A percentile compares a stretch with the other conserved stretches of the same genome.
phyloP scores from a whole-genome alignment of 768 basidiomycete species.

The Tulasnella sp. region DNA sequence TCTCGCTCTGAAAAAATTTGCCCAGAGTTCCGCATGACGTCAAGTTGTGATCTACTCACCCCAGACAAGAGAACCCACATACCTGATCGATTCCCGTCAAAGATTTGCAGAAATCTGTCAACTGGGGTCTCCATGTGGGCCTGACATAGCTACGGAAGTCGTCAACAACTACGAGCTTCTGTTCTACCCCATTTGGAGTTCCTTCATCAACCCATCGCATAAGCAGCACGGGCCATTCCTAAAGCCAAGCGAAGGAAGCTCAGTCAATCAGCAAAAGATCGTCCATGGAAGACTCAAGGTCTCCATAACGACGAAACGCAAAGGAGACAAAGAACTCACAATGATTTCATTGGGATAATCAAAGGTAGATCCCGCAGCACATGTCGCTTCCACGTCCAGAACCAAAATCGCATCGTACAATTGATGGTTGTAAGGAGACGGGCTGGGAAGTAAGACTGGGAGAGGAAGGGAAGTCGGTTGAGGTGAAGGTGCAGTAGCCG shows the following conservation, averaged over 20 bases:
- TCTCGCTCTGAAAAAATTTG: slow-evolving; percentile 50
- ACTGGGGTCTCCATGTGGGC: slow-evolving; percentile 74
- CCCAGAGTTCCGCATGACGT: too few relatives aligned
- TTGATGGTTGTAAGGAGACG: slow-evolving; percentile 24
- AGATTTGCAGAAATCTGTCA: slow-evolving; percentile 74
- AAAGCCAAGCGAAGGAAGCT: slow-evolving; percentile 7
- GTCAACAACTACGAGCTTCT: slow-evolving; percentile 54
- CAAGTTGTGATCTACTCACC: too few relatives aligned
- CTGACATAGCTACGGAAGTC: slow-evolving; percentile 83
- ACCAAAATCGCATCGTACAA: slow-evolving; percentile 74
- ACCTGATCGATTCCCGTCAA: slow-evolving; percentile 94
- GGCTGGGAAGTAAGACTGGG: slow-evolving; percentile 2
- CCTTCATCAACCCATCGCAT: slow-evolving; percentile 68
- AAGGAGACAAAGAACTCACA: slow-evolving; percentile 37
- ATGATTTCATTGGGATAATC: slow-evolving; percentile 95
- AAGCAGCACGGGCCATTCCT: slow-evolving; percentile 93
- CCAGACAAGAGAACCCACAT: slow-evolving; percentile 23
- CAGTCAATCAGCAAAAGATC: not conserved
- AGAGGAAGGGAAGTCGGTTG: not conserved
- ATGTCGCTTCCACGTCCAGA: slow-evolving; percentile 85
- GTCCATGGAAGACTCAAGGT: slow-evolving; percentile 1
- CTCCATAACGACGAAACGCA: not conserved
- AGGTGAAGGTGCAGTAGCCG: not conserved
- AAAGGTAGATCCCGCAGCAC: slow-evolving; percentile 54
- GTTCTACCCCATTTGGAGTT: slow-evolving; percentile 37